Evolutionary conservation across 768 basidiomycete genomes (phyloP).

Genomic region (Lactarius quietus): DNA sequence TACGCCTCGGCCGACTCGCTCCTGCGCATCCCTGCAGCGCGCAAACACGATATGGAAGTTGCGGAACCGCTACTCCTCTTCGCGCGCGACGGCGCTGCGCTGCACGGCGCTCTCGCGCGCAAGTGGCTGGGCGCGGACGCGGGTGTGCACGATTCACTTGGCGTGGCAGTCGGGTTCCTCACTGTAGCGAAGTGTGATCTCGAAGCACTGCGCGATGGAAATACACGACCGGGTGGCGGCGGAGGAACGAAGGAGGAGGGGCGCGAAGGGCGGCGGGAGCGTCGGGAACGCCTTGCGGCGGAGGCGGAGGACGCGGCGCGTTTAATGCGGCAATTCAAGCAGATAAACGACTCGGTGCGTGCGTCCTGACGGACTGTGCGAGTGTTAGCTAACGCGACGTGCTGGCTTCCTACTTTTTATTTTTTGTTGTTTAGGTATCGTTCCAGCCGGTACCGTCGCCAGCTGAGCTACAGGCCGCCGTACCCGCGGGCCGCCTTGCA

Average conservation of each 20-base stretch:
- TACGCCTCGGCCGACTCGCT: slow-evolving; percentile 77
- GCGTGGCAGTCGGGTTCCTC: slow-evolving; percentile 81
- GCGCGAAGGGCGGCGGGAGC: slow-evolving; percentile 47
- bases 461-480: slow-evolving; percentile 64
- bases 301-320: slow-evolving; percentile 65
- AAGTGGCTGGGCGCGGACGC: slow-evolving; percentile 99
- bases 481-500: slow-evolving; percentile 79
- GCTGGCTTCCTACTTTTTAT: no score
- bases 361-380: not conserved
- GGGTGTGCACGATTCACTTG: slow-evolving; percentile 70
- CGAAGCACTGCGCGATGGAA: slow-evolving; percentile 57
- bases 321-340: slow-evolving; percentile 81
- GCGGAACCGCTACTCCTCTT: slow-evolving; percentile 63
- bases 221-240: slow-evolving; percentile 12
- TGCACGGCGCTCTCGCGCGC: slow-evolving; percentile 71
- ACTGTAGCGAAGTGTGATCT: slow-evolving; percentile 71
- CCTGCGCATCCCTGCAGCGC: slow-evolving; percentile 54
- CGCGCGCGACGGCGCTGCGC: slow-evolving; percentile 59
- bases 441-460: slow-evolving; percentile 81
- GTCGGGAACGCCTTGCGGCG: slow-evolving; percentile 53
- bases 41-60: slow-evolving; percentile 31
- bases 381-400: not conserved
- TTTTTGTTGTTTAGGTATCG: no score
- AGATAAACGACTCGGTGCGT: slow-evolving; percentile 85
- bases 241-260: slow-evolving; percentile 50